Evolutionary conservation across 2,329 filamentous ascomycete genomes (phyloP).

Genomic region (Fusarium phyllophilum): DNA sequence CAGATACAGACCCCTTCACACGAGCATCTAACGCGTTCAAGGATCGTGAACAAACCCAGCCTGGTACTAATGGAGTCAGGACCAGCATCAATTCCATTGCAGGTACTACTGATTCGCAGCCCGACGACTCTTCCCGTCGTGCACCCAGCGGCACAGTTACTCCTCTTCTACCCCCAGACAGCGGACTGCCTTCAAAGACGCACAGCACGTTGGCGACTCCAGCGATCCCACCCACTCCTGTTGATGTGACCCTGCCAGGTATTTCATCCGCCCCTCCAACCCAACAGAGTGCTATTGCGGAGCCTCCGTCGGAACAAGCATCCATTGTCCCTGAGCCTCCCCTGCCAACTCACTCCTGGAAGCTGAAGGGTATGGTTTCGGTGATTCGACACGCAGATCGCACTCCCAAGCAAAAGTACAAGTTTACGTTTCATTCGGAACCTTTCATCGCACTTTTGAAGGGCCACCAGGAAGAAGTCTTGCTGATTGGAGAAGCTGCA

Average conservation of each 20-base stretch:
- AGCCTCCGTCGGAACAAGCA: slow-evolving; percentile 42
- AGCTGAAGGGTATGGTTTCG: slow-evolving; percentile 95
- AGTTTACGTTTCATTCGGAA: slow-evolving; percentile 97
- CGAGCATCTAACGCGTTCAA: slow-evolving; percentile 48
- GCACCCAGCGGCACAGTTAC: slow-evolving; percentile 45
- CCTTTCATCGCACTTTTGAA: slow-evolving; percentile 95
- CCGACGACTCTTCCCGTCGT: slow-evolving; percentile 38
- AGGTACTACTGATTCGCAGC: slow-evolving; percentile 40
- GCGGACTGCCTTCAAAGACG: slow-evolving; percentile 45
- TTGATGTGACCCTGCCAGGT: slow-evolving; percentile 44
- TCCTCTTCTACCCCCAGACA: slow-evolving; percentile 47
- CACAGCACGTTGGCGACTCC: slow-evolving; percentile 52
- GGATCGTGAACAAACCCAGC: slow-evolving; percentile 50
- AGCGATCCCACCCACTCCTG: slow-evolving; percentile 47
- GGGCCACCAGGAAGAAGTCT: slow-evolving; percentile 94
- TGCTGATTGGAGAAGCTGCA: slow-evolving; percentile 91
- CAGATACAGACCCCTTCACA: slow-evolving; percentile 56
- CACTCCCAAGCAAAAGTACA: slow-evolving; percentile 99
- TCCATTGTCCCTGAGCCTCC: slow-evolving; percentile 68
- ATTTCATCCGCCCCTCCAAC: slow-evolving; percentile 46
- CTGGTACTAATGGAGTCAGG: slow-evolving; percentile 40
- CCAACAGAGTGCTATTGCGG: slow-evolving; percentile 48
- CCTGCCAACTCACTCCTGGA: slow-evolving; percentile 92
- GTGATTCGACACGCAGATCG: slow-evolving; percentile 97
- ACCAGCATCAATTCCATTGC: slow-evolving; percentile 41